Base-by-base conservation (phyloP, 2,329 filamentous ascomycete species). In the Calycina herbarum region DNA sequence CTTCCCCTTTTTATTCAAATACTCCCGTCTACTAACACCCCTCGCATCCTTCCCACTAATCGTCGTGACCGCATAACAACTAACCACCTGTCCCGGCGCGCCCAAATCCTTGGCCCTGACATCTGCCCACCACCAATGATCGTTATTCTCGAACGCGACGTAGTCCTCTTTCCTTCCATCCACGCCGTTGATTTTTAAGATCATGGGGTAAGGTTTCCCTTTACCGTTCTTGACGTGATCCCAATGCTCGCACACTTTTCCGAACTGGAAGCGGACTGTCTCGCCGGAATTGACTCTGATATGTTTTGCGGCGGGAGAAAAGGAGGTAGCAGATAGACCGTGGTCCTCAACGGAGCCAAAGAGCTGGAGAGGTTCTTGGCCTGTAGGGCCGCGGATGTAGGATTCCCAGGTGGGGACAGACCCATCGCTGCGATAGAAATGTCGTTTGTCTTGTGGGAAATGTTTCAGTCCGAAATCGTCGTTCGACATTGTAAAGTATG, bases 161-260 rank as follows among this genome's bases (percentile, higher is more conserved):
- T 86, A 83, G 56, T 93, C 87, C 10, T 89, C 85, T 61, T 89
- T 86, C 7, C 85, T 80, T 0, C 91, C 91, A 70, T 93, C 87
- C 3, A 83, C 71, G 0, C 88, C 90, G 31, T 88, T 82, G 33
- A 92, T 83, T 64, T 83, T 83, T 20, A 97, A 79, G 17, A 95
- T 79, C 73, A 94, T 87, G 57, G 93, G 79, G 65, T 88, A 91
- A 57, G 87, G 83, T 66, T 84, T 85, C 0, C 89, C 89, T 63
- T 81, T 78, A 0, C 90, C 91, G 68, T 91, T 83, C 67, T 83
- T 84, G 69, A 89, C 84, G n/a, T 89, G 82, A 56, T 88, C 87
- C 92, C 92, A 97, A 76, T 98, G 94, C 73, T 87, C 85, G 76
- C 94, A 98, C 11, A 89, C 74, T 66, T 91, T 90, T 62, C 85